Conservation (phyloP, 352 stramenopile species). For the Globisporangium uncinulatum region DNA sequence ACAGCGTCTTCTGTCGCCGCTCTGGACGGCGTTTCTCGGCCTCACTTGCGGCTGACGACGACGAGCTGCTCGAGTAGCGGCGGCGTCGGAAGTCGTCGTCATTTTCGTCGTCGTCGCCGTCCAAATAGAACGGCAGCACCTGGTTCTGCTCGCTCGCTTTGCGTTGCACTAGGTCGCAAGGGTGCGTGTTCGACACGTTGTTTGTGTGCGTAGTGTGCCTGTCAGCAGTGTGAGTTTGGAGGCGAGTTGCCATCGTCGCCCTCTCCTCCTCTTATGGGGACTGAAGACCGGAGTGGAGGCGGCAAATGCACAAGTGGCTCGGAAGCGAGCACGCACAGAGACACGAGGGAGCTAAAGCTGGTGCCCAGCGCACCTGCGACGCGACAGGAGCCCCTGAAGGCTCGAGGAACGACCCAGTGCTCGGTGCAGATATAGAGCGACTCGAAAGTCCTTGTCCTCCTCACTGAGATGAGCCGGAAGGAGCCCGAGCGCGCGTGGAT, state of each 20-base stretch:
- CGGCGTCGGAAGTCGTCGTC: conserved; percentile 32
- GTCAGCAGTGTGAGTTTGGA: not conserved
- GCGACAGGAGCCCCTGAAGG: no score
- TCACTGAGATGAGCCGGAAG: conserved; percentile 1
- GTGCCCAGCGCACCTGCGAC: not conserved
- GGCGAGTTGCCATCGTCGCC: not conserved
- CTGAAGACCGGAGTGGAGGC: no score
- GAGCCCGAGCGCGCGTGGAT: conserved; percentile 23
- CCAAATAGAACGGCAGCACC: conserved; percentile 49
- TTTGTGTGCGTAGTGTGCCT: not conserved
- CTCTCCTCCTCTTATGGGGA: no score
- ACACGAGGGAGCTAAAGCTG: not conserved
- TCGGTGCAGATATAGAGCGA: no score
- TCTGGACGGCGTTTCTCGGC: conserved; percentile 2
- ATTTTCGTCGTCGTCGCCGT: conserved; percentile 37
- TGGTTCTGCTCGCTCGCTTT: conserved; percentile 43
- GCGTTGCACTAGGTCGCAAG: not conserved
- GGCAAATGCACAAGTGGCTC: not conserved
- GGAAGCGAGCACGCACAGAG: not conserved
- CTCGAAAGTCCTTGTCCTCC: no score
- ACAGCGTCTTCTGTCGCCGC: conserved; percentile 1
- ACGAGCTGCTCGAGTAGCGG: conserved; percentile 26
- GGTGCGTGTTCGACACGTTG: not conserved
- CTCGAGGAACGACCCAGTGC: no score
- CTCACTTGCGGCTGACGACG: conserved; percentile 8